Conservation (phyloP, 768 basidiomycete genomes). For the Holtermanniella nyarrowii region DNA sequence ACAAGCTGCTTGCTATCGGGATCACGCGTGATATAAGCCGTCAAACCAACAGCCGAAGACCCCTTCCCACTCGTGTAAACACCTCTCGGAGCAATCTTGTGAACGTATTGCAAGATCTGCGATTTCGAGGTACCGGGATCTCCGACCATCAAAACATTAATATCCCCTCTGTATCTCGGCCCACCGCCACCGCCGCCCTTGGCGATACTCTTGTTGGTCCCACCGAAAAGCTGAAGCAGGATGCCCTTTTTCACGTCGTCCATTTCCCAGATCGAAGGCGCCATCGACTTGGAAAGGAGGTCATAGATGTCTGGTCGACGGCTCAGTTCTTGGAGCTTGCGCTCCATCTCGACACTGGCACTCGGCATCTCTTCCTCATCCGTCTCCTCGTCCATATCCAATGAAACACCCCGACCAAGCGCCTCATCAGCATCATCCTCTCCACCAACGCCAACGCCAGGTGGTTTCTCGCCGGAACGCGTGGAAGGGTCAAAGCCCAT, state of each 20-base stretch:
- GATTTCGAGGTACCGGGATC: constrained; percentile 99
- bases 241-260: constrained; percentile 99
- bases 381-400: constrained; percentile 40
- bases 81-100: constrained; percentile 94
- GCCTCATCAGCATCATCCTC: constrained; percentile 56
- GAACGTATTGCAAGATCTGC: constrained; percentile 96
- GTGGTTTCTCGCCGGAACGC: constrained; percentile 50
- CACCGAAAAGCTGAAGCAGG: constrained; percentile 87
- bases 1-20: constrained; percentile 98
- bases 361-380: constrained; percentile 26
- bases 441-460: constrained; percentile 57
- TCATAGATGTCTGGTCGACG: constrained; percentile 74
- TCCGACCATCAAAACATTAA: constrained; percentile 93
- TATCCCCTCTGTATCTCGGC: constrained; percentile 92
- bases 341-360: constrained; percentile 61
- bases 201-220: constrained; percentile 90
- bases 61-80: constrained; percentile 98
- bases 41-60: constrained; percentile 95
- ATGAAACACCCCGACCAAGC: constrained; percentile 20
- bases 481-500: constrained; percentile 74
- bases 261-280: constrained; percentile 95
- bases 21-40: constrained; percentile 95
- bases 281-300: constrained; percentile 68
- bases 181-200: constrained; percentile 91
- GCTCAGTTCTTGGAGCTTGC: constrained; percentile 63